These are phyloP conservation scores for Plasmodium chabaudi DNA, from an alignment of 169 alveolate genomes.

Conservation along the genomic window DNA sequence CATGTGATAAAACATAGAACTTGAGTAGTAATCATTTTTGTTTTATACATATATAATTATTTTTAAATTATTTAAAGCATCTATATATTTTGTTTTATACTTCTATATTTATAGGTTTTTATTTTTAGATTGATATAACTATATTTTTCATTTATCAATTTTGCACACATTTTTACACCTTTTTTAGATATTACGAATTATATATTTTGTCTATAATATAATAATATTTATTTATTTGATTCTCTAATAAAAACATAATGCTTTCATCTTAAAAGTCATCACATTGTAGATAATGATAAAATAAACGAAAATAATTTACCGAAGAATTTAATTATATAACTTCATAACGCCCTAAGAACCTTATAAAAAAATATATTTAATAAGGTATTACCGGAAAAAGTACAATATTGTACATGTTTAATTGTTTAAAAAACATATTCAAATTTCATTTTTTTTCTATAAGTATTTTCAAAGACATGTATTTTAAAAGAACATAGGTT, in stretches of 20 bases:
- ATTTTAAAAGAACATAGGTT: slow-evolving; percentile 18
- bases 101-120: slow-evolving; percentile 29
- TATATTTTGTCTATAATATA: slow-evolving; percentile 14
- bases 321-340: not conserved
- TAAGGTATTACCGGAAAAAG: slow-evolving; percentile 19
- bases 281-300: slow-evolving; percentile 20
- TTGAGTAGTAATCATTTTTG: slow-evolving; percentile 14
- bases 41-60: slow-evolving; percentile 13
- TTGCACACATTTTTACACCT: slow-evolving; percentile 65
- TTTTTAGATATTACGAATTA: slow-evolving; percentile 11
- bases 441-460: too few relatives aligned
- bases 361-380: not conserved
- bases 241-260: slow-evolving; percentile 23
- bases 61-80: slow-evolving; percentile 32
- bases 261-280: slow-evolving; percentile 8
- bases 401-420: slow-evolving; percentile 2
- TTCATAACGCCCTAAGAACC: slow-evolving; percentile 12
- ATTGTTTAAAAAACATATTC: slow-evolving; percentile 10
- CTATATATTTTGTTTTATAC: slow-evolving; percentile 24
- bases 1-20: slow-evolving; percentile 73
- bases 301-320: slow-evolving; percentile 9
- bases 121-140: slow-evolving; percentile 37
- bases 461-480: slow-evolving; percentile 13
- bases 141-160: slow-evolving; percentile 16
- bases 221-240: slow-evolving; percentile 26